phyloP scores from a whole-genome alignment of 2,329 filamentous ascomycete genomes.

The Trichoderma sp. region DNA sequence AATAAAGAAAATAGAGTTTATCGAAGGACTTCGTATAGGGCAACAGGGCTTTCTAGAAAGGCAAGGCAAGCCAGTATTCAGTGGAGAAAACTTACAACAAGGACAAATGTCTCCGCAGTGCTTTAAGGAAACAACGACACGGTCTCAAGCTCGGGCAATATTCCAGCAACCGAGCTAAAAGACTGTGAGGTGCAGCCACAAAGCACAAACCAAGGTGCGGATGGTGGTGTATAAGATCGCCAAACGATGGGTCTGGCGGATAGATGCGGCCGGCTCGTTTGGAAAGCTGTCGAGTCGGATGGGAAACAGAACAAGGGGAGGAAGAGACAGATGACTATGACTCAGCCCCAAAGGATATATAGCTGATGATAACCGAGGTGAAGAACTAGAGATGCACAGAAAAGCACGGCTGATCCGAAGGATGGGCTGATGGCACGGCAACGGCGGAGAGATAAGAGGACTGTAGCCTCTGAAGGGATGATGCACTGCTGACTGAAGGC shows the following conservation, averaged over 20 bases:
- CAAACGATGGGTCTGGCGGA: background rate
- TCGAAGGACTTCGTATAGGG: conserved; percentile 9
- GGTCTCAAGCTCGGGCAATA: conserved; percentile 42
- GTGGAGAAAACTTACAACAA: conserved; percentile 25
- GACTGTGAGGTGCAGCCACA: conserved; percentile 30
- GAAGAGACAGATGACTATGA: conserved; percentile 8
- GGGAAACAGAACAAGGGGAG: background rate
- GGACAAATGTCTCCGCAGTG: conserved; percentile 16
- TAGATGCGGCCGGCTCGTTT: background rate
- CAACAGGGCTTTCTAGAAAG: background rate
- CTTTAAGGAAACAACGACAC: conserved; percentile 29
- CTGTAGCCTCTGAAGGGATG: background rate
- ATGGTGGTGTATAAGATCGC: background rate
- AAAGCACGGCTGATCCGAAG: conserved; percentile 11
- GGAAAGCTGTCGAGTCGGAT: conserved; percentile 18
- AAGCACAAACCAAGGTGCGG: conserved; percentile 16
- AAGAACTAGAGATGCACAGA: conserved; percentile 5
- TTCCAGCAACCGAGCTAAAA: conserved; percentile 45
- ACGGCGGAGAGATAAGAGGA: conserved; percentile 16
- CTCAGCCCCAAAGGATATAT: background rate
- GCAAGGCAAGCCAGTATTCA: conserved; percentile 8
- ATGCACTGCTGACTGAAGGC: conserved; percentile 20
- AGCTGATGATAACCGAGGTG: conserved; percentile 9
- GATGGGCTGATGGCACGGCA: conserved; percentile 17
- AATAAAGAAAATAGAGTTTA: conserved; percentile 5